A percentile compares a stretch with the other conserved stretches of the same genome.
Conservation (phyloP, 1,284 basidiomycete genomes). For the Papiliotrema terrestris region DNA sequence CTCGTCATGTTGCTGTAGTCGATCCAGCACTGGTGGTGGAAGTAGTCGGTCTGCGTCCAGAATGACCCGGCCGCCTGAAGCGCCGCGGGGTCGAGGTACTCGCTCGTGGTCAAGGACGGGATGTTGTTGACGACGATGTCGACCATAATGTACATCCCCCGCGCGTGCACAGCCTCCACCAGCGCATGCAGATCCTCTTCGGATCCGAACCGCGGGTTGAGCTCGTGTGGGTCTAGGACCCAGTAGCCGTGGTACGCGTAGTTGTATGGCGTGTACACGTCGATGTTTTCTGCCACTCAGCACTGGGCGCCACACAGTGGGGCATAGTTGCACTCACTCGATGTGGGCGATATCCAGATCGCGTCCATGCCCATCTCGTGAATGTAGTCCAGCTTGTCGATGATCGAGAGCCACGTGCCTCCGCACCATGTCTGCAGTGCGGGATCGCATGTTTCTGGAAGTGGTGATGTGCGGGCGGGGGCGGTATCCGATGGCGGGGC, state of each 20-base stretch:
- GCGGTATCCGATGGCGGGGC: conserved; percentile 58
- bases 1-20: conserved; percentile 62
- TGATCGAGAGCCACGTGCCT: conserved; percentile 71
- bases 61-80: conserved; percentile 28
- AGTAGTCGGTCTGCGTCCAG: conserved; percentile 47
- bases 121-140: conserved; percentile 74
- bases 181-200: conserved; percentile 65
- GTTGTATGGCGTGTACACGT: conserved; percentile 61
- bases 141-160: conserved; percentile 74
- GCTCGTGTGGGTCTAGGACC: conserved; percentile 58
- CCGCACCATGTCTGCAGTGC: conserved; percentile 57
- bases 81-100: conserved; percentile 19
- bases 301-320: background rate
- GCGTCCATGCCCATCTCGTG: conserved; percentile 73
- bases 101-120: conserved; percentile 50
- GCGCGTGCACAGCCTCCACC: conserved; percentile 60
- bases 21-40: conserved; percentile 65
- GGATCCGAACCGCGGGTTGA: conserved; percentile 68
- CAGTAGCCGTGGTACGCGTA: conserved; percentile 49
- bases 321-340: background rate
- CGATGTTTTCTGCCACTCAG: conserved; percentile 56
- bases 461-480: conserved; percentile 47
- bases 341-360: conserved; percentile 52
- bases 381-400: conserved; percentile 71
- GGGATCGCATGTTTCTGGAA: conserved; percentile 32